Percentiles rank a stretch among this genome's conserved stretches.
These are phyloP conservation scores for Cajanus cajan DNA, from an alignment of 306 rosid genomes.

Conservation along the genomic window DNA sequence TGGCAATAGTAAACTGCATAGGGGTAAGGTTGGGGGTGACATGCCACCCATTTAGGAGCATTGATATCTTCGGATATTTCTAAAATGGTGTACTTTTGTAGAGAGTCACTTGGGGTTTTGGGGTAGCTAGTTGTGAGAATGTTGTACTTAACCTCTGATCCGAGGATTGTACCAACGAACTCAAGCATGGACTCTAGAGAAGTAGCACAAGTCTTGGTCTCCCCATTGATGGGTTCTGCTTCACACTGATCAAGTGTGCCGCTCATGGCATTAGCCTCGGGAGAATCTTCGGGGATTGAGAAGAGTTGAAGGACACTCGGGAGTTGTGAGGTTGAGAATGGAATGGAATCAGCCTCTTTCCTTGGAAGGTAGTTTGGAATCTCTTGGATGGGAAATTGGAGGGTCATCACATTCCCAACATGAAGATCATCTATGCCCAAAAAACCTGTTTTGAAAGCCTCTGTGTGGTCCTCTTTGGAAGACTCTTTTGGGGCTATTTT, in stretches of 20 bases:
- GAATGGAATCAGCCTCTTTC: constrained; percentile 52
- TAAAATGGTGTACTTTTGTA: constrained; percentile 47
- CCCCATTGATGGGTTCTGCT: constrained; percentile 38
- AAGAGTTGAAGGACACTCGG: constrained; percentile 55
- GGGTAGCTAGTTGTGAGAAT: constrained; percentile 47
- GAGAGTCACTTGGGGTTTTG: constrained; percentile 18
- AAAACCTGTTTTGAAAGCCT: constrained; percentile 56
- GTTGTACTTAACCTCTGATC: constrained; percentile 14
- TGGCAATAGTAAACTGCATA: constrained; percentile 60
- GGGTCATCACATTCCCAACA: constrained; percentile 52
- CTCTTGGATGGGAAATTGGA: constrained; percentile 45
- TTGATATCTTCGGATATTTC: constrained; percentile 41
- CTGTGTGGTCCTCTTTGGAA: constrained; percentile 27
- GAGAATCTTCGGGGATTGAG: constrained; percentile 45
- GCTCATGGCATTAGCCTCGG: constrained; percentile 40
- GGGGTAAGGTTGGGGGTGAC: constrained; percentile 56
- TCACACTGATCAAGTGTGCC: constrained; percentile 46
- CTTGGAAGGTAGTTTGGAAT: constrained; percentile 39
- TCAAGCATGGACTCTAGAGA: constrained; percentile 57
- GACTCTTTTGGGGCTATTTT: neutral
- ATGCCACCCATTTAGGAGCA: constrained; percentile 58
- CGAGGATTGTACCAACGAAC: constrained; percentile 36
- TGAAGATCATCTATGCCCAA: constrained; percentile 44
- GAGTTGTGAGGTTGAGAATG: constrained; percentile 51
- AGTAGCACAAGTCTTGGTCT: constrained; percentile 54